These are phyloP conservation scores for Metschnikowia kunwiensis DNA, from an alignment of 805 yeast species.

Conservation along the genomic window DNA sequence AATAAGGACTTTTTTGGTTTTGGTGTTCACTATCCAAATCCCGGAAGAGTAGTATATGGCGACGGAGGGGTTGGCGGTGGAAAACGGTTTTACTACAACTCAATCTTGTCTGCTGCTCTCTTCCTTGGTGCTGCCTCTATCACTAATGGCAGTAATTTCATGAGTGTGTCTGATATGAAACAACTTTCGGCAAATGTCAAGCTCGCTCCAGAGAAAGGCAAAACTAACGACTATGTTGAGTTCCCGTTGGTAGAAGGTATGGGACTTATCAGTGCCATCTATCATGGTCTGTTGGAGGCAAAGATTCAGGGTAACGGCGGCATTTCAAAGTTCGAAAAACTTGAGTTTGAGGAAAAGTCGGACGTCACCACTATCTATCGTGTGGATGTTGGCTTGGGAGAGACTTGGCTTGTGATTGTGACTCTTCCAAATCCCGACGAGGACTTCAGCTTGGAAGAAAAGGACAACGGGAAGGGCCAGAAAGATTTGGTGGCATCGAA, in stretches of 20 bases:
- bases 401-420: constrained; percentile 52
- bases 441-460: constrained; percentile 29
- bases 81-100: constrained; percentile 50
- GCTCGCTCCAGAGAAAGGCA: constrained; percentile 21
- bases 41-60: constrained; percentile 44
- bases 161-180: constrained; percentile 48
- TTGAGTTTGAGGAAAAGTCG: not conserved
- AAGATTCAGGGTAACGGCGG: constrained; percentile 15
- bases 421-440: constrained; percentile 20
- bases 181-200: constrained; percentile 29
- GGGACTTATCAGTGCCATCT: constrained; percentile 55
- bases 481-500: constrained; percentile 30
- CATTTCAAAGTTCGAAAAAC: not conserved
- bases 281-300: constrained; percentile 53
- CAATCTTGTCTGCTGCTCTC: constrained; percentile 52
- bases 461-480: constrained; percentile 28
- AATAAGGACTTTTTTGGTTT: constrained; percentile 47
- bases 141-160: constrained; percentile 27
- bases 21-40: constrained; percentile 57
- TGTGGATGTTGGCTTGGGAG: constrained; percentile 37
- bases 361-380: constrained; percentile 32
- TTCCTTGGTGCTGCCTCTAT: constrained; percentile 55
- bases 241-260: constrained; percentile 57
- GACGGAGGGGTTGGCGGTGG: constrained; percentile 44
- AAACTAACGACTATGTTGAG: constrained; percentile 35